phyloP scores from a whole-genome alignment of 2,329 filamentous ascomycete genomes.

The Cladosporium sp. region DNA sequence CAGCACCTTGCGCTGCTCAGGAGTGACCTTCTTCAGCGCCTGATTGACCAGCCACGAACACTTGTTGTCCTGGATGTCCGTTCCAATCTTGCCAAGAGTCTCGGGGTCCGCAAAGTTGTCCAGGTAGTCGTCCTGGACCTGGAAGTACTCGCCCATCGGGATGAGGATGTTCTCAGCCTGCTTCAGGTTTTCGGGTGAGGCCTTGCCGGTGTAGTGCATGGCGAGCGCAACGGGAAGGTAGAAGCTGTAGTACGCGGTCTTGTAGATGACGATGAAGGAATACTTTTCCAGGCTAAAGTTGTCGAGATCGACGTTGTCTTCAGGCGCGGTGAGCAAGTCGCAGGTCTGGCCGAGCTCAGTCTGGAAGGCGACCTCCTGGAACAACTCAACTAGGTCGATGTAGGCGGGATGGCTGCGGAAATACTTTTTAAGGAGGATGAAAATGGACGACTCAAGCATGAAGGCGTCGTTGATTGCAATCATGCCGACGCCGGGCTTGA shows the following conservation, averaged over 20 bases:
- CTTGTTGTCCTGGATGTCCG: constrained; percentile 99
- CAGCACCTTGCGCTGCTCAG: constrained; percentile 80
- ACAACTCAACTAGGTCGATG: constrained; percentile 86
- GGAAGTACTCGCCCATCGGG: constrained; percentile 97
- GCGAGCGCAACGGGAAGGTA: constrained; percentile 93
- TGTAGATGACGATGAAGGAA: constrained; percentile 98
- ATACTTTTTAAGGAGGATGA: constrained; percentile 84
- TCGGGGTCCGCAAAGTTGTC: constrained; percentile 94
- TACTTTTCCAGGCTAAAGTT: constrained; percentile 97
- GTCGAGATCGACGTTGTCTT: constrained; percentile 84
- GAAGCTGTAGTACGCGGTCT: constrained; percentile 99
- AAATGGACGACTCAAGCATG: constrained; percentile 88
- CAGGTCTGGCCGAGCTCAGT: constrained; percentile 93
- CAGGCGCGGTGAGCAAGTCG: constrained; percentile 90
- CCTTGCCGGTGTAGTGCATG: constrained; percentile 75
- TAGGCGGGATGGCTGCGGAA: constrained; percentile 85
- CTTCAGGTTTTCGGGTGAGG: constrained; percentile 82
- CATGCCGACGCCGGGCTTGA: constrained; percentile 81
- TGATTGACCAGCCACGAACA: constrained; percentile 98
- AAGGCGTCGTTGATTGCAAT: constrained; percentile 98
- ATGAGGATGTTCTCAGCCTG: constrained; percentile 88
- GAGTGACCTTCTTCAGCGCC: constrained; percentile 70
- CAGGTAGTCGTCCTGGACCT: constrained; percentile 97
- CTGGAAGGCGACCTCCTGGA: constrained; percentile 90
- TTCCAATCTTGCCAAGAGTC: constrained; percentile 96